These are phyloP conservation scores for Mortierella sp. DNA, from an alignment of 371 early-diverging fungal genomes.

Conservation along the genomic window DNA sequence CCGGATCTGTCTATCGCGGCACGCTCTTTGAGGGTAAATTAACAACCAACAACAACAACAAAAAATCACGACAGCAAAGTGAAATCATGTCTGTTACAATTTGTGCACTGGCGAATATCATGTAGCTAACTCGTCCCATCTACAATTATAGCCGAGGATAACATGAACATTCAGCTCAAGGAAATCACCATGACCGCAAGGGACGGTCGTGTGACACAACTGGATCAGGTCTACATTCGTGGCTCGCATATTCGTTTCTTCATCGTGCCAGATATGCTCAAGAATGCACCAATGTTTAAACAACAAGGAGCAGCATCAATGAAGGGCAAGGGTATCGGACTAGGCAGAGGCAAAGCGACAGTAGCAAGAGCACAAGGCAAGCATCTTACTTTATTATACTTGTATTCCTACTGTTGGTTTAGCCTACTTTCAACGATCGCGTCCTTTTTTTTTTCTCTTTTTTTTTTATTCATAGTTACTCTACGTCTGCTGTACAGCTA, in stretches of 20 bases:
- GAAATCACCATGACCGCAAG: slow-evolving; percentile 94
- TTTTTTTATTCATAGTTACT: background rate
- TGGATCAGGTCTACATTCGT: slow-evolving; percentile 97
- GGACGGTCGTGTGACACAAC: slow-evolving; percentile 90
- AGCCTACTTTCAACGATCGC: background rate
- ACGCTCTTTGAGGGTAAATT: slow-evolving; percentile 88
- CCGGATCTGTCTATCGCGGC: slow-evolving; percentile 95
- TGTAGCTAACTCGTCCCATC: background rate
- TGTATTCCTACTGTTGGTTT: background rate
- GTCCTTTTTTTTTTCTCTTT: background rate
- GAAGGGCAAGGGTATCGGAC: slow-evolving; percentile 88
- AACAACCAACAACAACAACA: slow-evolving; percentile 1
- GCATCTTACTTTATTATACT: slow-evolving; percentile 1
- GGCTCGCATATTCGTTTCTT: slow-evolving; percentile 97
- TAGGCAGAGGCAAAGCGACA: slow-evolving; percentile 89
- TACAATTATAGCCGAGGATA: slow-evolving; percentile 88
- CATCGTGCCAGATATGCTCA: slow-evolving; percentile 98
- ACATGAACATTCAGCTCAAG: slow-evolving; percentile 97
- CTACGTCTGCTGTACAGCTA: background rate
- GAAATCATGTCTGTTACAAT: background rate
- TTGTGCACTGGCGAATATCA: background rate
- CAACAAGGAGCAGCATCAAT: slow-evolving; percentile 82
- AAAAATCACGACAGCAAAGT: background rate
- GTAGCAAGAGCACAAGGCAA: slow-evolving; percentile 87
- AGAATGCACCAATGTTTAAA: slow-evolving; percentile 98